phyloP scores from a whole-genome alignment of 495 filamentous ascomycete species.

The Friedmanniomyces endolithicus region DNA sequence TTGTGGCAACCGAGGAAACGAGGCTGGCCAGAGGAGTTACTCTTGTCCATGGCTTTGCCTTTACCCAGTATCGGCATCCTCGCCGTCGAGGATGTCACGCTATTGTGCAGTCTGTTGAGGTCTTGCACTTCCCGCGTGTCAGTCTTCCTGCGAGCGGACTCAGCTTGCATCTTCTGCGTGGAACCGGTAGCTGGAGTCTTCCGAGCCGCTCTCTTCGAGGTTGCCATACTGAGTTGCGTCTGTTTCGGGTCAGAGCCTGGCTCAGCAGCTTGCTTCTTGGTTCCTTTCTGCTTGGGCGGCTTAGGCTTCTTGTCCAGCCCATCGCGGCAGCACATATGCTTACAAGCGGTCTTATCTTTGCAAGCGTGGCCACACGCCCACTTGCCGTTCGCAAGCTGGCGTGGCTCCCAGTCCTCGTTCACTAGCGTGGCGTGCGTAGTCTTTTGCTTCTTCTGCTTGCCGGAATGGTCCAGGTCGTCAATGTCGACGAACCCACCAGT shows the following conservation, averaged over 20 bases:
- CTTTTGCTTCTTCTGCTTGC: slow-evolving; percentile 17
- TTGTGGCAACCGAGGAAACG: background rate
- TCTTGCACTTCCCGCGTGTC: slow-evolving; percentile 3
- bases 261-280: slow-evolving; percentile 5
- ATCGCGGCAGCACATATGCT: slow-evolving; percentile 80
- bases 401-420: slow-evolving; percentile 31
- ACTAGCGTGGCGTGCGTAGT: background rate
- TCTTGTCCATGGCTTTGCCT: background rate
- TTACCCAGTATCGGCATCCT: slow-evolving; percentile 1
- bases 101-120: slow-evolving; percentile 10
- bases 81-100: slow-evolving; percentile 9
- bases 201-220: background rate
- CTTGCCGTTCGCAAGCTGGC: slow-evolving; percentile 63
- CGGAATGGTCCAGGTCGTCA: slow-evolving; percentile 30
- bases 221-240: slow-evolving; percentile 12
- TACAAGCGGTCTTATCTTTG: slow-evolving; percentile 63
- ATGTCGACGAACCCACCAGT: slow-evolving; percentile 35
- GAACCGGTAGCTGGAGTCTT: background rate
- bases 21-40: background rate
- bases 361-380: slow-evolving; percentile 83
- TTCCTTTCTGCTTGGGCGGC: slow-evolving; percentile 12
- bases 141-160: background rate
- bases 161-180: background rate
- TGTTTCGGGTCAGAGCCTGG: slow-evolving; percentile 8
- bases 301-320: slow-evolving; percentile 70